phyloP scores from a whole-genome alignment of 768 basidiomycete genomes.

The Psilocybe tampanensis region DNA sequence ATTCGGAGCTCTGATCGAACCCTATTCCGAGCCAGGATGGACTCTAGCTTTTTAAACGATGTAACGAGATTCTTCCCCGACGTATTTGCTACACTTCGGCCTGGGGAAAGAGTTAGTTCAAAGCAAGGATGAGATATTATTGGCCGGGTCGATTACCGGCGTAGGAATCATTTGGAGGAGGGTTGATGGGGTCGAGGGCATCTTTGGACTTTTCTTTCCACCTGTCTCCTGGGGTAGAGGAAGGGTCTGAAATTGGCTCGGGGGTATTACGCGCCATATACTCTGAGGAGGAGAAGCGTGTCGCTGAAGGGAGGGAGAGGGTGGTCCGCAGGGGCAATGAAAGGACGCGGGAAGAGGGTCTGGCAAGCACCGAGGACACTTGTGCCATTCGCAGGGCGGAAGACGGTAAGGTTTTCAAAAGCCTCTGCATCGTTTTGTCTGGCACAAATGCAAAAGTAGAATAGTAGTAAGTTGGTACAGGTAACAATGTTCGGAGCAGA shows the following conservation, averaged over 20 bases:
- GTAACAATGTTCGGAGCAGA: too few relatives aligned
- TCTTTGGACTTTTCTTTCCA: conserved; percentile 41
- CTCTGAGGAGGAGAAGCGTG: conserved; percentile 4
- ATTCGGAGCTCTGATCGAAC: conserved; percentile 52
- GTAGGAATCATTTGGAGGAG: conserved; percentile 52
- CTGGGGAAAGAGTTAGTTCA: conserved; percentile 35
- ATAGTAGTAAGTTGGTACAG: too few relatives aligned
- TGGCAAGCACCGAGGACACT: too few relatives aligned
- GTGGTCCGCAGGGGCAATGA: too few relatives aligned
- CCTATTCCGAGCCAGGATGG: conserved; percentile 54
- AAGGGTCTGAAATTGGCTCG: background rate
- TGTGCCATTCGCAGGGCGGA: too few relatives aligned
- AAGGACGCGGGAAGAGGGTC: too few relatives aligned
- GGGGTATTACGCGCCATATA: background rate
- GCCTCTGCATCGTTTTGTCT: conserved; percentile 15
- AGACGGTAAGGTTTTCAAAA: conserved; percentile 28
- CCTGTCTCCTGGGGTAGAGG: background rate
- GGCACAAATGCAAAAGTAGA: too few relatives aligned
- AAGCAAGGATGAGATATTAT: background rate
- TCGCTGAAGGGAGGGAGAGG: background rate
- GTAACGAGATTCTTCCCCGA: conserved; percentile 40
- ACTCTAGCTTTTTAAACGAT: conserved; percentile 52
- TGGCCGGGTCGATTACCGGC: conserved; percentile 42
- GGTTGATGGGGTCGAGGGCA: conserved; percentile 21
- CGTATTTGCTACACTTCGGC: conserved; percentile 58